A percentile compares a stretch with the other conserved stretches of the same genome.
phyloP scores from a whole-genome alignment of 2,329 filamentous ascomycete species.

The Lecanoromycetidae sp. region DNA sequence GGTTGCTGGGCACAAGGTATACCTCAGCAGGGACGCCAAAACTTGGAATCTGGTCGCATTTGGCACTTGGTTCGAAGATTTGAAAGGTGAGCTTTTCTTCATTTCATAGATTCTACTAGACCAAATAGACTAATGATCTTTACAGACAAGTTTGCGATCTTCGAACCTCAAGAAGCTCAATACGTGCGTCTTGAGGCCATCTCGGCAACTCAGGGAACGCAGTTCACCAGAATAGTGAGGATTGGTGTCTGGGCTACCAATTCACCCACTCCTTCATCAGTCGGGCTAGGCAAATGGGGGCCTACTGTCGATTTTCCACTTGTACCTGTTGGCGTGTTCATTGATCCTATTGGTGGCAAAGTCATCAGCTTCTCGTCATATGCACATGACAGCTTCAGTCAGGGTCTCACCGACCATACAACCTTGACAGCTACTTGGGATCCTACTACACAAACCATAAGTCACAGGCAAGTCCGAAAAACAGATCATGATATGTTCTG shows the following conservation, averaged over 20 bases:
- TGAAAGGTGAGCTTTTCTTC: conserved; percentile 1
- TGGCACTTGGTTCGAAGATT: conserved; percentile 6
- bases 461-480: neutral
- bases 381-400: conserved; percentile 3
- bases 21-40: neutral
- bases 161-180: conserved; percentile 1
- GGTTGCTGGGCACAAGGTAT: conserved; percentile 4
- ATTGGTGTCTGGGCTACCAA: conserved; percentile 4
- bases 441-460: neutral
- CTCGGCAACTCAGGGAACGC: neutral
- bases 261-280: neutral
- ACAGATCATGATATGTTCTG: conserved; percentile 24
- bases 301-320: conserved; percentile 7
- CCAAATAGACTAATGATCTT: neutral
- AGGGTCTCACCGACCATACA: neutral
- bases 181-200: conserved; percentile 1
- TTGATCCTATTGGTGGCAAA: conserved; percentile 6
- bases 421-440: conserved; percentile 8
- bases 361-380: conserved; percentile 9
- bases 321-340: conserved; percentile 7
- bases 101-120: neutral
- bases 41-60: conserved; percentile 6
- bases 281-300: conserved; percentile 2
- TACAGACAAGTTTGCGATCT: conserved; percentile 2
- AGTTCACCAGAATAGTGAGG: neutral